phyloP scores from a whole-genome alignment of 352 stramenopile genomes.

The Phytophthora megakarya region DNA sequence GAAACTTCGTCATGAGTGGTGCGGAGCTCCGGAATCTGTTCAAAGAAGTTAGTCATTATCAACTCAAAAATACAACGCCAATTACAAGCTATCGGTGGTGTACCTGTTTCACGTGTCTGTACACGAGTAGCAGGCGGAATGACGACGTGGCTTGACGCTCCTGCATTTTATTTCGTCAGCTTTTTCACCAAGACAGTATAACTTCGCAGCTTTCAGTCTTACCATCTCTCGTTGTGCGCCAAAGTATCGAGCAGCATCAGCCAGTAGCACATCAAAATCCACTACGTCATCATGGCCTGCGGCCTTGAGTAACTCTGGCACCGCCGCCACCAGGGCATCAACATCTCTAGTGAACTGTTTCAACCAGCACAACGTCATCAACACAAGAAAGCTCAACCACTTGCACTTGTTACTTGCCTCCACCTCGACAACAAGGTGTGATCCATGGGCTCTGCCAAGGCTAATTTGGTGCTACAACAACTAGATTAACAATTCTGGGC shows the following conservation, averaged over 20 bases:
- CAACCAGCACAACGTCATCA: slow-evolving; percentile 4
- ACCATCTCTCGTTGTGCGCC: slow-evolving; percentile 31
- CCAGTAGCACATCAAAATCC: slow-evolving; percentile 44
- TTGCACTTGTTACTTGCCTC: slow-evolving; percentile 31
- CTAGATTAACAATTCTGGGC: background rate
- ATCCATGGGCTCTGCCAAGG: slow-evolving; percentile 31
- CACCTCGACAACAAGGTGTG: slow-evolving; percentile 39
- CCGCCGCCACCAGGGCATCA: slow-evolving; percentile 22
- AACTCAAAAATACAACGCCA: background rate
- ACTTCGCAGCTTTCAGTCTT: background rate
- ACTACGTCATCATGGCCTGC: slow-evolving; percentile 13
- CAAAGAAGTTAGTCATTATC: background rate
- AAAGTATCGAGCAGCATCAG: slow-evolving; percentile 40
- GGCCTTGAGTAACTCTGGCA: slow-evolving; percentile 24
- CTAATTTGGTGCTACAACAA: slow-evolving; percentile 48
- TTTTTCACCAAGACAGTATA: background rate
- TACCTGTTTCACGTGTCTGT: slow-evolving; percentile 41
- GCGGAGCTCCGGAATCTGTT: slow-evolving; percentile 25
- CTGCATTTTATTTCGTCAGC: slow-evolving; percentile 16
- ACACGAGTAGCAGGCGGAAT: slow-evolving; percentile 40
- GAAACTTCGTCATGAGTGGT: slow-evolving; percentile 20
- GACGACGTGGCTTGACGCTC: slow-evolving; percentile 21
- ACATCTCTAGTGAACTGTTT: slow-evolving; percentile 48
- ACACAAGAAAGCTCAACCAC: too few species aligned
- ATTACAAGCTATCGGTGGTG: background rate